Base-by-base conservation (phyloP, 805 yeast species). In the Schwanniomyces occidentalis region DNA sequence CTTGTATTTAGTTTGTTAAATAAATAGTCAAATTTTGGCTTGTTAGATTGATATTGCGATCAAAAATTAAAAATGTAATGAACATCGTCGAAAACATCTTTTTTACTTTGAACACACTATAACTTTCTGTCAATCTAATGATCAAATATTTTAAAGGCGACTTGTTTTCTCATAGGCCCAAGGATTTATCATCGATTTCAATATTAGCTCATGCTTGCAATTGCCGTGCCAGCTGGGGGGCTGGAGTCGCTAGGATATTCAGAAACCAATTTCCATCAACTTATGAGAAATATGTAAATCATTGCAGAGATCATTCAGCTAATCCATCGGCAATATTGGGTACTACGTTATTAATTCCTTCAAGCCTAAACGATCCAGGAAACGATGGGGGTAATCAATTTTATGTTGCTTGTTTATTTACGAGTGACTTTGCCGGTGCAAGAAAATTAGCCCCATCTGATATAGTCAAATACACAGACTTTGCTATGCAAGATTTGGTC, bases 141-240 rank as follows among this genome's bases (percentile, higher is more conserved):
- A 63, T 52, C 35, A 51, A 31, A 10, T 80, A 82, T 54, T 57
- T 73, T 22, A 62, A 65, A 26, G 88, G 87, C 0, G 85, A 83
- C 46, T 52, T 83, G 6, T 80, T 83, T 43, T 22, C 56, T 53
- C 54, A 56, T 44, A 14, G 24, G 7, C 30, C 60, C 0, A 44
- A 56, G 0, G 39, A 46, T 4, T 67, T 73, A 2, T 25, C 35
- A 3, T 34, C 39, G 2, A 32, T 38, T 1, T 52, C 79, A 0
- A 63, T 84, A 2, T 54, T 86, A 4, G 84, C 84, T 1, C 95
- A 87, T 53, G 79, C 95, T 0, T 87, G 95, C 51, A 87, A 87
- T 52, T 79, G 88, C 24, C 65, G 69, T 16, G 95, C 95, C 0
- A 50, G 68, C 1, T 87, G 95, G 95, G 93, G 93, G 4, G 91